Conservation (phyloP, 495 filamentous ascomycete species). For the Poronia punctata region DNA sequence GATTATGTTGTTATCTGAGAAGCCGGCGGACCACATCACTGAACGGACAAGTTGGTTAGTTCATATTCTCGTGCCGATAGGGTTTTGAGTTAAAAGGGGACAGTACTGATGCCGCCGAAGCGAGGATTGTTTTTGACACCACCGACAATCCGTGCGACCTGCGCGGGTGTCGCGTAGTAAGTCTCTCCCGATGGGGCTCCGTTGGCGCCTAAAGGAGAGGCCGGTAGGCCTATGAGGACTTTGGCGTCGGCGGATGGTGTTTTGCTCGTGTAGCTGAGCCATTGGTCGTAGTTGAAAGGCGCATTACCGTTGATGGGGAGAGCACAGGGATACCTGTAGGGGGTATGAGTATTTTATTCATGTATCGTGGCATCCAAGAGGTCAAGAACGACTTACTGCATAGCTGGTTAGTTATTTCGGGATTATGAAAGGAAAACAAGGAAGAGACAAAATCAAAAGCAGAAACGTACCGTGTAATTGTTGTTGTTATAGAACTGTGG, state of each 20-base stretch:
- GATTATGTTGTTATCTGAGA: slow-evolving; percentile 35
- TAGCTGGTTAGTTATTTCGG: no score
- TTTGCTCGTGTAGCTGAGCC: slow-evolving; percentile 36
- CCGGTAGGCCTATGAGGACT: slow-evolving; percentile 45
- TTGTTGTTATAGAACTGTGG: slow-evolving; percentile 42
- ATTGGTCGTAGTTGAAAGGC: slow-evolving; percentile 37
- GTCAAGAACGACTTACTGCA: no score
- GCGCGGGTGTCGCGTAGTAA: slow-evolving; percentile 37
- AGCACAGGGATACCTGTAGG: slow-evolving; percentile 16
- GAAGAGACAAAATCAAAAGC: neutral
- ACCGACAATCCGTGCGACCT: slow-evolving; percentile 29
- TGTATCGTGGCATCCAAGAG: no score
- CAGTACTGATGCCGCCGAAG: slow-evolving; percentile 46
- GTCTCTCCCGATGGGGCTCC: slow-evolving; percentile 31
- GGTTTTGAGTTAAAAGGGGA: no score
- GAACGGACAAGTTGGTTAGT: no score
- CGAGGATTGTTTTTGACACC: slow-evolving; percentile 27
- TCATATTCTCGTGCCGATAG: no score
- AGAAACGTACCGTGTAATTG: slow-evolving; percentile 18
- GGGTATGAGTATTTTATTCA: neutral
- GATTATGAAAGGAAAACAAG: no score
- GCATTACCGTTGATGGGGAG: slow-evolving; percentile 27
- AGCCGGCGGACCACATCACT: slow-evolving; percentile 50
- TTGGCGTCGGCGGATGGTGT: slow-evolving; percentile 35
- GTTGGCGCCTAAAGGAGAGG: slow-evolving; percentile 32